Base-by-base conservation (phyloP, 2,329 filamentous ascomycete species). In the Sphaceloma murrayae region DNA sequence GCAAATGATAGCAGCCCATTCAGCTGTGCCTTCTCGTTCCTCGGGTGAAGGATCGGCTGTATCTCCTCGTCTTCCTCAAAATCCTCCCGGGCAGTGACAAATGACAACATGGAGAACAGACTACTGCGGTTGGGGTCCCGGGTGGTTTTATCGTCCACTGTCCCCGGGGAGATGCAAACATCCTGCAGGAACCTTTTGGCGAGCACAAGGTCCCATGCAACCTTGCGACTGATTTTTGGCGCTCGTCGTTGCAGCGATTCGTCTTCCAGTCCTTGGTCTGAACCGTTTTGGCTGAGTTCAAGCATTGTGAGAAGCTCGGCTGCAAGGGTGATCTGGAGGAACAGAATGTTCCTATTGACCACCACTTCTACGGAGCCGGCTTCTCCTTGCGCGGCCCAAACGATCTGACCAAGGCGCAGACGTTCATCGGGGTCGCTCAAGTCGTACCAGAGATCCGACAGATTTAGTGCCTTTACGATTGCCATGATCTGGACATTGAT, bases 141-240 rank as follows among this genome's bases (percentile, higher is more conserved):
- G 11, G 14, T 21, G 4, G 8, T 32, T n/a, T 46, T 43, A 9
- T 32, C 36, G 1, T 22, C 29, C 18, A 34, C 4, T 49, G 56
- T 9, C 51, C 49, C 50, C 57, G 60, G 45, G 58, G 57, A 48
- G 11, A 72, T 62, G 13, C 61, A 54, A n/a, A 75, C 58, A 39
- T 68, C 73, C 32, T 73, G 67, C 22, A 75, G 56, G 40, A 75
- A 74, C 2, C 69, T 63, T 16, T 70, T 65, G 5, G 69, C 69
- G 13, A 72, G 61, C 2, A 77, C 62, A 17, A 77, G 56, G 55
- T 75, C 72, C 73, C 73, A 77, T 43, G 74, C 67, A 3, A 71
- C 61, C 51, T 77, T 75, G 4, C 62, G 59, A n/a, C 64, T 68
- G 32, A 70, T 53, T 16, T 61, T 61, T 34, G 67, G 62, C n/a